A percentile compares a stretch with the other conserved stretches of the same genome.
These are phyloP conservation scores for Brassica carinata DNA, from an alignment of 345 rosid species.

Conservation along the genomic window DNA sequence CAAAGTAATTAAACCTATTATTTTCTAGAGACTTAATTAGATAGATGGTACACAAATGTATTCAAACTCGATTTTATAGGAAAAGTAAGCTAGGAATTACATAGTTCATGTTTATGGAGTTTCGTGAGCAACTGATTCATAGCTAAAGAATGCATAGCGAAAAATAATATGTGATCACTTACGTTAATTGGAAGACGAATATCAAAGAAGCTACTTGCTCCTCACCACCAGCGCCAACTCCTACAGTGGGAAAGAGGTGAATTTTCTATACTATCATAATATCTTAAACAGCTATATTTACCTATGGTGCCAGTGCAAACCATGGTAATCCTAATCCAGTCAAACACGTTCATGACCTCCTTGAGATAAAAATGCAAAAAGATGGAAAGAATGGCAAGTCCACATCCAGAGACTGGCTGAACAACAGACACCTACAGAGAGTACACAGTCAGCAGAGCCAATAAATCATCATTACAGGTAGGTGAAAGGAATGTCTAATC, in stretches of 20 bases:
- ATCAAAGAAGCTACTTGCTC: slow-evolving; percentile 70
- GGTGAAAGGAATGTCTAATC: too few relatives aligned
- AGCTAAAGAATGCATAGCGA: neutral
- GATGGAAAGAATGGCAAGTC: slow-evolving; percentile 88
- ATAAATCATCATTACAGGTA: too few relatives aligned
- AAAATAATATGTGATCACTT: neutral
- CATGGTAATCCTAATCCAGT: slow-evolving; percentile 91
- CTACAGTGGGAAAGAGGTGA: slow-evolving; percentile 43
- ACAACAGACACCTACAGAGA: slow-evolving; percentile 78
- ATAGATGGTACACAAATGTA: too few relatives aligned
- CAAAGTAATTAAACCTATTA: too few relatives aligned
- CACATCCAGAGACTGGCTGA: slow-evolving; percentile 98
- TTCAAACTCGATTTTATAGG: neutral
- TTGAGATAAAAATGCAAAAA: slow-evolving; percentile 93
- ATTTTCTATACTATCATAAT: too few relatives aligned
- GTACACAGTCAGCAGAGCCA: neutral
- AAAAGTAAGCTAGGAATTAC: neutral
- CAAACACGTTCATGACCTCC: slow-evolving; percentile 90
- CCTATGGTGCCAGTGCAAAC: slow-evolving; percentile 98
- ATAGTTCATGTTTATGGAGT: neutral
- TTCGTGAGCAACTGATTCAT: neutral
- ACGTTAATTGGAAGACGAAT: neutral
- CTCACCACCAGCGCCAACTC: slow-evolving; percentile 98
- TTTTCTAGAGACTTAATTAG: too few relatives aligned
- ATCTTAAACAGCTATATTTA: slow-evolving; percentile 32